phyloP scores from a whole-genome alignment of 2,329 filamentous ascomycete genomes.

The Ceratocystis colombiana region DNA sequence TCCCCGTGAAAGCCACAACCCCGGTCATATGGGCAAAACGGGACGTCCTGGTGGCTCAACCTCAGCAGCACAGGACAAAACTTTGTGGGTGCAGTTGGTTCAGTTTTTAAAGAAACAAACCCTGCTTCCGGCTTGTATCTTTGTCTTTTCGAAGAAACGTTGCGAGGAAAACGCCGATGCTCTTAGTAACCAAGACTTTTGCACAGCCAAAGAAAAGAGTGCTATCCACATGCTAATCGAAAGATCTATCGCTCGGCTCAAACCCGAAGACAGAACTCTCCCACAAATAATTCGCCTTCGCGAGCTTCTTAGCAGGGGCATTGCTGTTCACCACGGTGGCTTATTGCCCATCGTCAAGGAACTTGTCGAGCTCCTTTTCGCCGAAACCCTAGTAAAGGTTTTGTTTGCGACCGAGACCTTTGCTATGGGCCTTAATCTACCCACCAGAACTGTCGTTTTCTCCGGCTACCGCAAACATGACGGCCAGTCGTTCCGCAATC shows the following conservation, averaged over 20 bases:
- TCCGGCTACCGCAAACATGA: conserved; percentile 96
- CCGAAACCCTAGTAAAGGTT: conserved; percentile 88
- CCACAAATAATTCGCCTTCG: conserved; percentile 84
- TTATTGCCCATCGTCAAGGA: conserved; percentile 95
- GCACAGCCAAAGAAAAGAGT: conserved; percentile 87
- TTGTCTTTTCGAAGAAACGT: conserved; percentile 96
- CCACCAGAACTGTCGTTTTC: conserved; percentile 92
- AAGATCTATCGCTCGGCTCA: conserved; percentile 82
- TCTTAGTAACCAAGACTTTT: conserved; percentile 89
- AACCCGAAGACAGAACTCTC: conserved; percentile 78
- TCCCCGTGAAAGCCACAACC: conserved; percentile 50
- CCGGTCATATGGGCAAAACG: conserved; percentile 81
- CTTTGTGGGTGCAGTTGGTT: conserved; percentile 91
- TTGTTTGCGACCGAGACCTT: conserved; percentile 97
- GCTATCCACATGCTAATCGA: conserved; percentile 96
- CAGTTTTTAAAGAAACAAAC: conserved; percentile 80
- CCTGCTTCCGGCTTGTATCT: conserved; percentile 86
- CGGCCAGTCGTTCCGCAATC: conserved; percentile 78
- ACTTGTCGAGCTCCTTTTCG: conserved; percentile 92
- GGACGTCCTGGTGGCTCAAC: conserved; percentile 78
- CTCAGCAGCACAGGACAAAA: conserved; percentile 87
- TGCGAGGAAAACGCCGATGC: conserved; percentile 97
- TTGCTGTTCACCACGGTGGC: conserved; percentile 93
- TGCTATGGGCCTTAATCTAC: conserved; percentile 93
- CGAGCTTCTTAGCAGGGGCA: conserved; percentile 75